Evolutionary conservation across 352 stramenopile genomes (phyloP), one percentile per base, ranked within the genome.

Genomic region (Aphanomyces astaci): DNA sequence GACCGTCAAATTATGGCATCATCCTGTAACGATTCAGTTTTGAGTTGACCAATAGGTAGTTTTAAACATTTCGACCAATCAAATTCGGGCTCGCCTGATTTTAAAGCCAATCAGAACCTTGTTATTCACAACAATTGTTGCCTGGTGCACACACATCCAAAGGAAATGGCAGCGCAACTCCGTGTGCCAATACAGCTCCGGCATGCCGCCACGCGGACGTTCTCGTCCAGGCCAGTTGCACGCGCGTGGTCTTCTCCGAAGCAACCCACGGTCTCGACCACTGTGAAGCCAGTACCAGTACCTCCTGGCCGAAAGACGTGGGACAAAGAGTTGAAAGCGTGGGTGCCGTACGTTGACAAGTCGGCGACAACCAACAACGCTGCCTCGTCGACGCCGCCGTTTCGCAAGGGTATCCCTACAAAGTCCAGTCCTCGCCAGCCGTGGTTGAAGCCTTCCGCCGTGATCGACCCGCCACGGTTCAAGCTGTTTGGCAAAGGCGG

Each of bases 1-100:
- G 81, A 3, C 82, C 78, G 0, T 75, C 75, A 11, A 75, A 71
- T 9, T 91, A 88, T 71, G 85, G 85, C 51, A 85, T 93, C 64
- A 19, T 53, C 24, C 27, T 65, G 3, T 65, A 53, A 65, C 25
- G 27, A 7, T 1, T 2, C 25, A 60, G 36, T 10, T 45, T 28
- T 1, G 19, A n/a, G n/a, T n/a, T n/a, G n/a, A n/a, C n/a, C n/a
- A n/a, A n/a, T n/a, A n/a, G n/a, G n/a, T n/a, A n/a, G n/a, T n/a
- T n/a, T n/a, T n/a, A 49, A 1, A 49, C 40, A n/a, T 49, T 49
- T 40, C 51, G 19, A 40, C 51, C 51, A 59, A 59, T 32, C 25
- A 36, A n/a, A n/a, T 33, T 40, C 17, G 13, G 17, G 9, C 19
- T 59, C 2, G 15, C 19, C 19, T 59, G 22, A 22, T 10, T 33